phyloP scores from a whole-genome alignment of 495 filamentous ascomycete genomes.

The Thermochaetoides thermophila region DNA sequence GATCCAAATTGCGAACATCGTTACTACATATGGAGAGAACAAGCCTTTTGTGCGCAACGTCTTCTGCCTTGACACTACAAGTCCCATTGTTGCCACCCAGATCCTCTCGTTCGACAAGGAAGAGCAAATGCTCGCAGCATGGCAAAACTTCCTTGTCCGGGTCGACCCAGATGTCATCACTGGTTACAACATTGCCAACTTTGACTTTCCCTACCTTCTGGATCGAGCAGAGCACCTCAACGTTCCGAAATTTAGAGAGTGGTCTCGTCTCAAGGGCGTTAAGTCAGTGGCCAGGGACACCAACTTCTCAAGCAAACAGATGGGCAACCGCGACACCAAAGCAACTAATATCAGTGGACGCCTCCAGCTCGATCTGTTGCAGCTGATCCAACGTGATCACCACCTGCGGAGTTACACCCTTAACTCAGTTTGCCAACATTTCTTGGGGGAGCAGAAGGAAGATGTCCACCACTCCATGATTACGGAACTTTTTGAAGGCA shows the following conservation, averaged over 20 bases:
- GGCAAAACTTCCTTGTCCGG: constrained; percentile 78
- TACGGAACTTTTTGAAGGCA: constrained; percentile 91
- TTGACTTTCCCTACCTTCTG: constrained; percentile 94
- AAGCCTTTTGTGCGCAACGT: constrained; percentile 96
- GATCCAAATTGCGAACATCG: constrained; percentile 97
- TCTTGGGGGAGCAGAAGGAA: constrained; percentile 94
- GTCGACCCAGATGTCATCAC: constrained; percentile 97
- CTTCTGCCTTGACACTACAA: constrained; percentile 82
- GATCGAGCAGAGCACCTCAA: constrained; percentile 79
- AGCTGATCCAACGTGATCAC: constrained; percentile 85
- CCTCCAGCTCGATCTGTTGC: constrained; percentile 83
- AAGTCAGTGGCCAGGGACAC: constrained; percentile 55
- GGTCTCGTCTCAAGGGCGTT: constrained; percentile 54
- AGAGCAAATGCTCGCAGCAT: constrained; percentile 70
- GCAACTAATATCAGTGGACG: constrained; percentile 87
- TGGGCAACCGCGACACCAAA: constrained; percentile 92
- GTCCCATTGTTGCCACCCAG: constrained; percentile 86
- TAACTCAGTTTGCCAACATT: constrained; percentile 94
- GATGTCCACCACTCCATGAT: constrained; percentile 99
- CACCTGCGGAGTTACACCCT: constrained; percentile 93
- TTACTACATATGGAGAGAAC: constrained; percentile 86
- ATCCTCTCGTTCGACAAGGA: constrained; percentile 71
- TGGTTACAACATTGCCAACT: constrained; percentile 97
- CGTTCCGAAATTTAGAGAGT: constrained; percentile 59
- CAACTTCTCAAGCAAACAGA: constrained; percentile 95